phyloP scores from a whole-genome alignment of 148 eudicot species.

The Heliosperma pusillum region DNA sequence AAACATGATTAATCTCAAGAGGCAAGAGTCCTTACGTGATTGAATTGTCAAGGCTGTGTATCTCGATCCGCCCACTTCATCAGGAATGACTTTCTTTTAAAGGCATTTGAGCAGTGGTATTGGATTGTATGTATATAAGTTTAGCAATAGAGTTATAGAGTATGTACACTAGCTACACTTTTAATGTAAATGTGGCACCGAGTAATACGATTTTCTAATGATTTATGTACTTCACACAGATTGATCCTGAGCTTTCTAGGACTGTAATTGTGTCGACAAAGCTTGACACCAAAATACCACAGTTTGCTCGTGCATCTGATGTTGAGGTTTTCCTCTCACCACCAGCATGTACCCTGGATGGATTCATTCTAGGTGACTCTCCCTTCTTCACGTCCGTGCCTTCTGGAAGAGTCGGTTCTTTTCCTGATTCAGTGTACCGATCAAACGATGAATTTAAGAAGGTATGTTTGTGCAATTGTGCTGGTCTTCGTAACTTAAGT shows the following conservation, averaged over 20 bases:
- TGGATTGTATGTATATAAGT: background rate
- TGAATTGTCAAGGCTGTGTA: background rate
- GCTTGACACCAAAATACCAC: constrained; percentile 95
- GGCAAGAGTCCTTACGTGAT: background rate
- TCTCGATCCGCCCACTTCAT: background rate
- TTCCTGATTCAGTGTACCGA: constrained; percentile 77
- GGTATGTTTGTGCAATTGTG: constrained; percentile 33
- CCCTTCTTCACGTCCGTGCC: constrained; percentile 99
- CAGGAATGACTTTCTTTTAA: background rate
- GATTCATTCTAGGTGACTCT: constrained; percentile 85
- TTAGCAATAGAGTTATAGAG: background rate
- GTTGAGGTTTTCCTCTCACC: constrained; percentile 99
- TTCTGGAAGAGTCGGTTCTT: constrained; percentile 95
- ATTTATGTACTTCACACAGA: constrained; percentile 32
- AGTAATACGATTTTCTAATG: background rate
- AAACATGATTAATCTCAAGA: background rate
- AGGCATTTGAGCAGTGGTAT: background rate
- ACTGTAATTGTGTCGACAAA: constrained; percentile 93
- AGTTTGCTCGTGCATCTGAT: constrained; percentile 95
- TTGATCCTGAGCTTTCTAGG: constrained; percentile 96
- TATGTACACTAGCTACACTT: background rate
- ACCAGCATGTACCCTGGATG: constrained; percentile 72
- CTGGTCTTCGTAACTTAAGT: background rate
- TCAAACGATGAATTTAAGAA: constrained; percentile 93
- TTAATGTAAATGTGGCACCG: background rate